Base-by-base conservation (phyloP, 306 rosid species). In the Castanea mollissima region DNA sequence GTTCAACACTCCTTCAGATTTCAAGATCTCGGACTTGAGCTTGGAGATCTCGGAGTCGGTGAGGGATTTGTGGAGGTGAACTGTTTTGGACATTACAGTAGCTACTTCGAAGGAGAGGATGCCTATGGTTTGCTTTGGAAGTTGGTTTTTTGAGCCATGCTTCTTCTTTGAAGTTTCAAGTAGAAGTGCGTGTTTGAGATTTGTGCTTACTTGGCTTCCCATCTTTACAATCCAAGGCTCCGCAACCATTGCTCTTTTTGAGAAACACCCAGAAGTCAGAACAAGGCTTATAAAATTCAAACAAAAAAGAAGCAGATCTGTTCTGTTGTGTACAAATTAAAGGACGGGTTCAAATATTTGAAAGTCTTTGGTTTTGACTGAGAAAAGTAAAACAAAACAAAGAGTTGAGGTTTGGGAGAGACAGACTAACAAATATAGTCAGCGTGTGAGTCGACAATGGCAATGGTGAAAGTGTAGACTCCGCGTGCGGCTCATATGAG, bases 81-180 rank as follows among this genome's bases (percentile, higher is more conserved):
- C 85, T 2, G 81, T 93, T 86, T 93, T 93, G 44, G 98, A 93
- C 93, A 93, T 91, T 5, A 93, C 92, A 68, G 92, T 95, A 34
- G 97, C 99, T 2, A 95, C 98, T 80, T 95, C 99, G 79, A 95
- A 95, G 31, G 99, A 95, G 46, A 95, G 99, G 88, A 95, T 95
- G 12, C 90, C 98, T 20, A 95, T 77, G 3, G 73, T 76, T 71
- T 85, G 90, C 81, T 80, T 83, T 58, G 73, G 23, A 68, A 32
- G 85, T 38, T 72, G 29, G 69, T 60, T 80, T 75, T 80, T 88
- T 69, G 86, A 55, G 83, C 81, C 87, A 8, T 41, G 46, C 35
- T 79, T 88, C 80, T 85, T 95, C 57, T 84, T 75, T 2, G 91
- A 81, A 79, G 89, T 73, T 55, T 95, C 97, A 34, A 89, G 77